phyloP scores from a whole-genome alignment of 768 basidiomycete species.

The Omphalotus guepiniiformis region DNA sequence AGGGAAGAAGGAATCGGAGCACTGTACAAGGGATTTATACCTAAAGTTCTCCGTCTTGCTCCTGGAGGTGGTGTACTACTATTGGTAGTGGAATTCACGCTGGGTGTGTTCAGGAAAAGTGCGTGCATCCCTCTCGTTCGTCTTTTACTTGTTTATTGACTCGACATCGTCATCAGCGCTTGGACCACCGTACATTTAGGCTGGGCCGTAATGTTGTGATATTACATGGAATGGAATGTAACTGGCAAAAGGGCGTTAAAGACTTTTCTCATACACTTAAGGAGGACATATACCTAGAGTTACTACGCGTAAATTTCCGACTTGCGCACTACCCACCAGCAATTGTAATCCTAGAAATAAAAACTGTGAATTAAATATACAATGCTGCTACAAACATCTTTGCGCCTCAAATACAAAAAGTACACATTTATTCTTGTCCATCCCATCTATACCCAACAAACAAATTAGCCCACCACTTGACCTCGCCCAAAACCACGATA shows the following conservation, averaged over 20 bases:
- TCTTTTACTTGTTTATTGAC: constrained; percentile 1
- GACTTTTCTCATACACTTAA: too few species aligned
- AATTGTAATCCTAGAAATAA: too few species aligned
- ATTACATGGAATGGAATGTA: too few species aligned
- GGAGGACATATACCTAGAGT: too few species aligned
- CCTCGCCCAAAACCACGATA: constrained; percentile 49
- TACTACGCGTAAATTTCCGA: too few species aligned
- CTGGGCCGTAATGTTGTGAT: too few species aligned
- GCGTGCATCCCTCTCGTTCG: constrained; percentile 13
- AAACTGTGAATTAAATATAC: too few species aligned
- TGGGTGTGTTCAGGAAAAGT: constrained; percentile 75
- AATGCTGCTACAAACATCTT: too few species aligned
- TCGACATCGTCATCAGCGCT: constrained; percentile 29
- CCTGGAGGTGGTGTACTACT: constrained; percentile 94
- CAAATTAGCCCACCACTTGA: constrained; percentile 69
- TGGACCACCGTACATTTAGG: constrained; percentile 48
- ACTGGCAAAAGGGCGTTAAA: too few species aligned
- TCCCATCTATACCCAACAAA: constrained; percentile 29
- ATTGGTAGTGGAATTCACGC: constrained; percentile 87
- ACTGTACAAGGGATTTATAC: constrained; percentile 92
- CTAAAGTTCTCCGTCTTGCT: constrained; percentile 92
- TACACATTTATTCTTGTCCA: constrained; percentile 2
- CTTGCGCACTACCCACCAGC: too few species aligned
- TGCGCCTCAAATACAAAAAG: too few species aligned
- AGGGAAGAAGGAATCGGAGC: constrained; percentile 85